phyloP scores from a whole-genome alignment of 2,329 filamentous ascomycete species.

The Fusarium virguliforme region DNA sequence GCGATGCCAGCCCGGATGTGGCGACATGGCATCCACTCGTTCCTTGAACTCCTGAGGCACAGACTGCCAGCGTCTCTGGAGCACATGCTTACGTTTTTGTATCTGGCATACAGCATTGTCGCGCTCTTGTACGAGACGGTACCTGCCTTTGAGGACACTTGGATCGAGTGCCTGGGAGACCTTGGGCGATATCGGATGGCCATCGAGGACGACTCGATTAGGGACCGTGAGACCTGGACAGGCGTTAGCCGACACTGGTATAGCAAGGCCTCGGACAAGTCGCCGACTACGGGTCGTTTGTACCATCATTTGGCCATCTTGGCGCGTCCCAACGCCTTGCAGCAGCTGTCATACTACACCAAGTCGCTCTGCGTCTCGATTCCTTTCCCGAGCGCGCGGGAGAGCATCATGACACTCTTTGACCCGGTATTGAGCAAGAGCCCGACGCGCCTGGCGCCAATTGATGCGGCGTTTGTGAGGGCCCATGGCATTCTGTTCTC shows the following conservation, averaged over 20 bases:
- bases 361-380: conserved; percentile 79
- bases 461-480: conserved; percentile 75
- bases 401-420: conserved; percentile 80
- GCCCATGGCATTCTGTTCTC: conserved; percentile 77
- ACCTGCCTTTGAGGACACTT: conserved; percentile 85
- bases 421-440: conserved; percentile 68
- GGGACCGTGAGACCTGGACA: conserved; percentile 86
- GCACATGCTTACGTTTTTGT: conserved; percentile 93
- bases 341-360: conserved; percentile 81
- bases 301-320: conserved; percentile 92
- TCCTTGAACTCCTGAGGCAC: conserved; percentile 83
- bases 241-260: conserved; percentile 89
- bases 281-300: conserved; percentile 81
- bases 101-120: conserved; percentile 92
- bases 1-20: conserved; percentile 96
- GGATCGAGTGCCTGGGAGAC: conserved; percentile 95
- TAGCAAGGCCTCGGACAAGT: conserved; percentile 82
- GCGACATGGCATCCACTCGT: conserved; percentile 91
- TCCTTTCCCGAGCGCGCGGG: conserved; percentile 77
- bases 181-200: conserved; percentile 89
- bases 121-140: conserved; percentile 89
- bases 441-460: conserved; percentile 52
- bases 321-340: conserved; percentile 77
- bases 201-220: conserved; percentile 85
- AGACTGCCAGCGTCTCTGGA: conserved; percentile 84